Base-by-base conservation (phyloP, 2,329 filamentous ascomycete genomes). In the Zymoseptoria ardabiliae region DNA sequence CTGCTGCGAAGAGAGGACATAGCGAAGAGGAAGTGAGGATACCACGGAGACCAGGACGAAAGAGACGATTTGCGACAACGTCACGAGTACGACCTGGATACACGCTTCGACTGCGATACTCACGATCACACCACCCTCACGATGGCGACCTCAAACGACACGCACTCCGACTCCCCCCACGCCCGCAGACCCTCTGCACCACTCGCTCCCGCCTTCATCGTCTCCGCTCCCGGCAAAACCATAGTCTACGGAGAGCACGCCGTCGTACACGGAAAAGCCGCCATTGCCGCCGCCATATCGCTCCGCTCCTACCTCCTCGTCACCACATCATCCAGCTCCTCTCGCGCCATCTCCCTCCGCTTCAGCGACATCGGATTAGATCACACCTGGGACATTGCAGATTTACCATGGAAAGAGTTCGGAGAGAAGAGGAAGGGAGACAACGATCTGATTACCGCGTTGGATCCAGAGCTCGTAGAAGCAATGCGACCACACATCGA, bases 241-340 rank as follows among this genome's bases (percentile, higher is more conserved):
- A 99, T 99, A 73, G 90, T 97, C 56, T 97, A 93, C 77, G 94
- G 94, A 66, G 94, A 99, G 75, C 94, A 99, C 78, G 89, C 94
- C 2, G 94, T 97, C n/a, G 94, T 99, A 20, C 86, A 99, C 72
- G 92, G 92, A 71, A 97, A 97, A 84, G 86, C 91, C 66, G 93
- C 94, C 60, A 93, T 99, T 75, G 94, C 94, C 56, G 95, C 94
- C 22, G 88, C 94, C 28, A 95, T 99, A 60, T 96, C 94, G 25
- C 83, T 99, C 25, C 88, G 94, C 67, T 97, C 94, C 51, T 99
- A 97, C 74, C 88, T 99, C 54, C 91, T 96, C 69, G 93, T 97
- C 72, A 96, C 92, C 17, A 90, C 93, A 13, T 84, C 96, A 53
- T 95, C 91, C 64, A 97, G 97, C 77, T 95, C 91, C 50, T 89